A percentile compares a stretch with the other conserved stretches of the same genome.
Evolutionary conservation across 192 early-diverging fungal genomes (phyloP).

Genomic region (Phlyctochytrium planicorne): DNA sequence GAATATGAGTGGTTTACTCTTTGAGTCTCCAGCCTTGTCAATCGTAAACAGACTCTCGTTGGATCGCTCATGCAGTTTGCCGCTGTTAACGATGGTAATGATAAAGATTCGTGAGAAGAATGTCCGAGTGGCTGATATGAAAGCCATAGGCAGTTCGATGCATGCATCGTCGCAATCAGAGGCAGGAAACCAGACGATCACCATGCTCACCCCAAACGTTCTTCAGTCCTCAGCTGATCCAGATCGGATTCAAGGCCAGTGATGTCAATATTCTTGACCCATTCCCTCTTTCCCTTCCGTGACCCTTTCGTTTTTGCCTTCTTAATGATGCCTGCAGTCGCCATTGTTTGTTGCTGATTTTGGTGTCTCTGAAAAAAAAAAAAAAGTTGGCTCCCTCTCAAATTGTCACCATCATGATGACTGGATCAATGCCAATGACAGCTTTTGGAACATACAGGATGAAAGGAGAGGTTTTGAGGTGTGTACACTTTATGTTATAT

Average conservation of each 20-base stretch:
- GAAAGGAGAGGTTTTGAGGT: too few species aligned
- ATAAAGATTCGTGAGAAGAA: neutral
- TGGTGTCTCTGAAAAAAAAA: neutral
- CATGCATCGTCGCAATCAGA: too few species aligned
- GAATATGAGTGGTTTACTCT: constrained; percentile 30
- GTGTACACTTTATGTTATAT: too few species aligned
- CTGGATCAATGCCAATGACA: too few species aligned
- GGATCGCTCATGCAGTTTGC: constrained; percentile 23
- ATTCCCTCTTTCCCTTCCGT: constrained; percentile 89
- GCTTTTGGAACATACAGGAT: too few species aligned
- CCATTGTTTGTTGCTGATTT: neutral
- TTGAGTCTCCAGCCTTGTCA: constrained; percentile 65
- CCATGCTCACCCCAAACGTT: constrained; percentile 78
- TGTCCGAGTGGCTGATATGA: too few species aligned
- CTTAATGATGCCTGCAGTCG: constrained; percentile 16
- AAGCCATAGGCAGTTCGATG: too few species aligned
- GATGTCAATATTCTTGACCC: constrained; percentile 91
- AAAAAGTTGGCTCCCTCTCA: too few species aligned
- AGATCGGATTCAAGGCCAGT: constrained; percentile 73
- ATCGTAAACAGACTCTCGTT: constrained; percentile 65
- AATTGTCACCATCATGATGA: too few species aligned
- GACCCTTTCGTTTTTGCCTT: constrained; percentile 61
- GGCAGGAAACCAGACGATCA: too few species aligned
- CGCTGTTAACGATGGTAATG: neutral
- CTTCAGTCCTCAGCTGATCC: constrained; percentile 62